A percentile compares a stretch with the other conserved stretches of the same genome.
Conservation (phyloP, 164 flowering plant genomes). For the Liriodendron chinense region DNA sequence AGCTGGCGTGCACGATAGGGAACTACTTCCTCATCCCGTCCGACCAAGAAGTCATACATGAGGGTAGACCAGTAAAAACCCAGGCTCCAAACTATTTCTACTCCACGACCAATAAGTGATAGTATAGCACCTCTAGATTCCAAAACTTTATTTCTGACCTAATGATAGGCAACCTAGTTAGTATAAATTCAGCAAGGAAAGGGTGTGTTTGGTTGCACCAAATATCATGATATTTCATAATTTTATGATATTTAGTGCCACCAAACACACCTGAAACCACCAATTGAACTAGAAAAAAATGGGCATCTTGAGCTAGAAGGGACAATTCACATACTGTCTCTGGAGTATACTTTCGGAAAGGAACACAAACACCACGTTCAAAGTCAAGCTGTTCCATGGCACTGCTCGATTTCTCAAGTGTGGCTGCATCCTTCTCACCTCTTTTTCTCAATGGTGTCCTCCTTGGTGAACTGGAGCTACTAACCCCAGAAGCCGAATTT, state of each 20-base stretch:
- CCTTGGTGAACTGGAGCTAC: conserved; percentile 5
- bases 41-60: conserved; percentile 76
- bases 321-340: conserved; percentile 48
- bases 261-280: neutral
- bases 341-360: conserved; percentile 92
- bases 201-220: neutral
- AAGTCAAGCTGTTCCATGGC: conserved; percentile 93
- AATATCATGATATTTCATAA: neutral
- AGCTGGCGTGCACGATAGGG: conserved; percentile 92
- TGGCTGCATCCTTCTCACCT: conserved; percentile 9
- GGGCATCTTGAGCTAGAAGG: neutral
- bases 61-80: conserved; percentile 83
- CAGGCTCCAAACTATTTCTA: conserved; percentile 92
- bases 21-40: conserved; percentile 92
- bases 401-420: conserved; percentile 23
- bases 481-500: conserved; percentile 3
- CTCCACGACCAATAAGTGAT: conserved; percentile 76
- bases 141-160: conserved; percentile 86
- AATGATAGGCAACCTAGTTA: conserved; percentile 5
- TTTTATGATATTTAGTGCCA: too few relatives aligned
- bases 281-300: neutral
- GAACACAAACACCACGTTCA: conserved; percentile 94
- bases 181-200: neutral
- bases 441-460: conserved; percentile 15
- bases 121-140: conserved; percentile 79